Base-by-base conservation (phyloP, 352 stramenopile genomes). In the Thraustotheca clavata region DNA sequence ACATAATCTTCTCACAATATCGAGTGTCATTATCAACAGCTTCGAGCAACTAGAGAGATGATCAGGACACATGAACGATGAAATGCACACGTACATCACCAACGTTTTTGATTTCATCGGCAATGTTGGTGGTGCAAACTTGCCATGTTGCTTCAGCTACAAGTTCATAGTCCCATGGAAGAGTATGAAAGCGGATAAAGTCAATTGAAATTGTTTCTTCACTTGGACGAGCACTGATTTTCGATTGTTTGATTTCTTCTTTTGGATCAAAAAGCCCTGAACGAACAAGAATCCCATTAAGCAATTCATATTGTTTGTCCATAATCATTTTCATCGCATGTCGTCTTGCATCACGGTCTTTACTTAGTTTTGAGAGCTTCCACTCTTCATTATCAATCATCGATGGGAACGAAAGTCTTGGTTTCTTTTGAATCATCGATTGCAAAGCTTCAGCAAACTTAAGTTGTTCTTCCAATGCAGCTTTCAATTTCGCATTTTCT, bases 351-450 rank as follows among this genome's bases (percentile, higher is more conserved):
- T 65, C 57, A 20, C 27, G 6, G 27, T 43, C 32, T 24, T 22
- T 12, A 3, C 57, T 46, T 18, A 65, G 57, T 34, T 65, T 65
- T n/a, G 35, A 54, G 36, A 65, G 38, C 57, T 65, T 65, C 57
- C 57, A 65, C 57, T 65, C 57, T 65, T 65, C 57, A 35, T 65
- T 65, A 12, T 65, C 57, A 34, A 65, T 36, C 27, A 54, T 43
- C 27, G 57, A 32, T 8, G 57, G n/a, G 11, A 43, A 65, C 41
- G 57, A 36, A 11, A 65, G 57, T 26, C 47, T 39, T 3, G 57
- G 57, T 26, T 54, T 65, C 36, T 65, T 65, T 4, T 26, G 27
- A 2, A 65, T 43, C 12, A 65, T 43, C 7, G 38, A 46, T 33
- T 65, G 35, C 36, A 65, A 33, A 33, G 57, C 57, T 27, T 65